A percentile compares a stretch with the other conserved stretches of the same genome.
phyloP scores from a whole-genome alignment of 306 rosid genomes.

The Crotalaria pallida region DNA sequence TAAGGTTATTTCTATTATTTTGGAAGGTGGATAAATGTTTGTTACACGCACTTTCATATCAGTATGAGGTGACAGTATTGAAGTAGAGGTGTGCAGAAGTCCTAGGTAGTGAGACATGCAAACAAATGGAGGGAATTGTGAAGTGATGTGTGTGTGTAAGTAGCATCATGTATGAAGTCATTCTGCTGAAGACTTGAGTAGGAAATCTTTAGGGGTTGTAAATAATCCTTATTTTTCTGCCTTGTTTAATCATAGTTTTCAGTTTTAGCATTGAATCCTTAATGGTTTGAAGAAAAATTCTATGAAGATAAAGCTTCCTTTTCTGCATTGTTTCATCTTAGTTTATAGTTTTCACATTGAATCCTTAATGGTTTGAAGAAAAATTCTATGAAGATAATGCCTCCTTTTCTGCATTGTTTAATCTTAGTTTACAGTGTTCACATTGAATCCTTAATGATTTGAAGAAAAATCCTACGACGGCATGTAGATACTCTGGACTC shows the following conservation, averaged over 20 bases:
- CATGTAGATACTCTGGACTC: slow-evolving; percentile 71
- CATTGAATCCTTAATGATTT: slow-evolving; percentile 45
- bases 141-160: background rate
- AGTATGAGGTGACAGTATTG: too few species aligned
- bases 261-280: slow-evolving; percentile 43
- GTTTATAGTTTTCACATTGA: slow-evolving; percentile 21
- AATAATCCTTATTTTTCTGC: background rate
- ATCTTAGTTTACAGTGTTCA: slow-evolving; percentile 15
- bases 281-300: slow-evolving; percentile 49
- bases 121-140: background rate
- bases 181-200: background rate
- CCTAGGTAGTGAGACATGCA: background rate
- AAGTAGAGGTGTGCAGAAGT: too few species aligned
- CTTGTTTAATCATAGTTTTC: slow-evolving; percentile 1
- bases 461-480: slow-evolving; percentile 64
- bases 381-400: slow-evolving; percentile 61
- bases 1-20: background rate
- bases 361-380: slow-evolving; percentile 60
- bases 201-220: background rate
- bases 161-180: background rate
- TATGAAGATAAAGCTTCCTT: slow-evolving; percentile 51
- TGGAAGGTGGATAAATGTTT: background rate
- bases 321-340: background rate
- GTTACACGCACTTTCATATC: too few species aligned
- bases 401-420: background rate